These are phyloP conservation scores for Epichloe brachyelytri DNA, from an alignment of 2,329 filamentous ascomycete genomes.

Conservation along the genomic window DNA sequence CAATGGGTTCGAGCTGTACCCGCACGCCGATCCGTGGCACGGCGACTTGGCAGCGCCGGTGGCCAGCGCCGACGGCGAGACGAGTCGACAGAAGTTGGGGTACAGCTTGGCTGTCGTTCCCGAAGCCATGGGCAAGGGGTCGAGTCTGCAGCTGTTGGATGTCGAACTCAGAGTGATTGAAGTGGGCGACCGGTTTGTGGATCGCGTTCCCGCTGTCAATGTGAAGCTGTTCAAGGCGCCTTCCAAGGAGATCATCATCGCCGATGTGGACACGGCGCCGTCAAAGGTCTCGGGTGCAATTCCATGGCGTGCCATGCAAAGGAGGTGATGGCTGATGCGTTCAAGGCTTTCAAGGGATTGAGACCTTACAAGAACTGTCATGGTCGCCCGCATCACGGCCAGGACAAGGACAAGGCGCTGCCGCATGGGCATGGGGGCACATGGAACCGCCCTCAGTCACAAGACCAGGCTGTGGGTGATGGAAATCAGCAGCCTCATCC, in stretches of 20 bases:
- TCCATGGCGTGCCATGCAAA: slow-evolving; percentile 42
- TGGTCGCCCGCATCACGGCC: slow-evolving; percentile 7
- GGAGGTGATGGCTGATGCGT: slow-evolving; percentile 16
- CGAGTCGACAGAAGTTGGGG: slow-evolving; percentile 30
- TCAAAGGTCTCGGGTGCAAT: slow-evolving; percentile 20
- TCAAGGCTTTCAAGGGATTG: slow-evolving; percentile 15
- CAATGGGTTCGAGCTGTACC: slow-evolving; percentile 50
- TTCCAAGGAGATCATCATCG: slow-evolving; percentile 41
- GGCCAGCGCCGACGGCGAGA: slow-evolving; percentile 24
- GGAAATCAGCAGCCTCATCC: slow-evolving; percentile 4
- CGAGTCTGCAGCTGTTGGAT: slow-evolving; percentile 37
- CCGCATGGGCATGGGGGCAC: slow-evolving; percentile 1
- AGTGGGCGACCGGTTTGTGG: slow-evolving; percentile 42
- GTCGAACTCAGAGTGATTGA: slow-evolving; percentile 47
- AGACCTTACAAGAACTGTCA: slow-evolving; percentile 13
- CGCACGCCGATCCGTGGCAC: slow-evolving; percentile 33
- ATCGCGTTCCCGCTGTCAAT: slow-evolving; percentile 40
- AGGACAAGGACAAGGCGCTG: slow-evolving; percentile 6
- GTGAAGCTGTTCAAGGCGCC: slow-evolving; percentile 50
- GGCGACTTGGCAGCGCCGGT: slow-evolving; percentile 33
- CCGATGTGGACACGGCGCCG: slow-evolving; percentile 28
- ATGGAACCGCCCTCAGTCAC: slow-evolving; percentile 6
- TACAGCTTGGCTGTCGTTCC: slow-evolving; percentile 33
- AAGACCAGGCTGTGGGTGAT: slow-evolving; percentile 7
- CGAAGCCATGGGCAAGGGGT: slow-evolving; percentile 34